A percentile compares a stretch with the other conserved stretches of the same genome.
Evolutionary conservation across 805 yeast species (phyloP).

Genomic region (Lipomyces yamanashiensis): DNA sequence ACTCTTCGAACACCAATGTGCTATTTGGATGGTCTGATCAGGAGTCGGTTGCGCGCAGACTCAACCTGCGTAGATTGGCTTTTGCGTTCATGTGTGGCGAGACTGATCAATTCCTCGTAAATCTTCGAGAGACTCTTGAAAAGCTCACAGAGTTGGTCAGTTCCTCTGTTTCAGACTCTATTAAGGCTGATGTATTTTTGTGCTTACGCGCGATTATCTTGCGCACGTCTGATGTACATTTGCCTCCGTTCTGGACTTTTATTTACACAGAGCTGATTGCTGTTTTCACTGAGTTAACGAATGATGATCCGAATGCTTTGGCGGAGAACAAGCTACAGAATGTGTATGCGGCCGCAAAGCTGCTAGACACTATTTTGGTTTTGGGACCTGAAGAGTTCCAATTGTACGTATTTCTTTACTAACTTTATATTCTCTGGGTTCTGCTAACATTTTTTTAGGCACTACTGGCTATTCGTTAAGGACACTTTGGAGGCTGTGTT

Average conservation of each 20-base stretch:
- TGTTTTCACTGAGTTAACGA: conserved; percentile 50
- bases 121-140: conserved; percentile 55
- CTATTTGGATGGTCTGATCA: conserved; percentile 77
- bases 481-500: conserved; percentile 66
- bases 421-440: neutral
- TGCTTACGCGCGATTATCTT: conserved; percentile 69
- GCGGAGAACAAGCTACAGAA: conserved; percentile 45
- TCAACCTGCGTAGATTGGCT: conserved; percentile 64
- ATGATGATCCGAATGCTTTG: conserved; percentile 46
- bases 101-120: conserved; percentile 56
- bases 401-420: conserved; percentile 44
- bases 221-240: conserved; percentile 64
- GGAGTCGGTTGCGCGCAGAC: conserved; percentile 59
- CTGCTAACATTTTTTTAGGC: conserved; percentile 19
- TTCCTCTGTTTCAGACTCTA: conserved; percentile 45
- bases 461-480: conserved; percentile 85
- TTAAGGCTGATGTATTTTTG: conserved; percentile 54
- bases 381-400: conserved; percentile 78
- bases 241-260: conserved; percentile 71
- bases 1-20: conserved; percentile 59
- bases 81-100: conserved; percentile 68
- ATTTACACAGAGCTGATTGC: conserved; percentile 65
- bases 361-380: conserved; percentile 73
- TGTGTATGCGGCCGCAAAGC: conserved; percentile 68
- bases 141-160: conserved; percentile 50